A percentile compares a stretch with the other conserved stretches of the same genome.
These are phyloP conservation scores for Olyra latifolia DNA, from an alignment of 176 grass and related monocot genomes.

Conservation along the genomic window DNA sequence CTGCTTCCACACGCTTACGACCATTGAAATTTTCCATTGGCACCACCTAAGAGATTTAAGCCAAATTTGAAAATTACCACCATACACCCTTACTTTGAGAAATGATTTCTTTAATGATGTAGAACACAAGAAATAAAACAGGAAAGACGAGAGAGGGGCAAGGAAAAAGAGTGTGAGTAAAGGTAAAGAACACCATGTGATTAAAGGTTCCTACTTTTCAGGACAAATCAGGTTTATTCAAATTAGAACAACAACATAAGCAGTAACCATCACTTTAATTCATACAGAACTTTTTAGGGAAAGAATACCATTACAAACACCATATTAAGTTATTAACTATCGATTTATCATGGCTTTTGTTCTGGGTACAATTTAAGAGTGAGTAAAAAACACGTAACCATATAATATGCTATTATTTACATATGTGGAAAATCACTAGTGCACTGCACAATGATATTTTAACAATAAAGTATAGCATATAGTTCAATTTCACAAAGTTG, in stretches of 20 bases:
- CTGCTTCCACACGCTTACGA: constrained; percentile 76
- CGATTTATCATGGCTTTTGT: not conserved
- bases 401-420: not conserved
- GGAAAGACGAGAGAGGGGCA: not conserved
- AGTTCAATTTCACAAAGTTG: not conserved
- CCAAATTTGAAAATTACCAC: not conserved
- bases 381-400: not conserved
- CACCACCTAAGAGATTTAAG: constrained; percentile 61
- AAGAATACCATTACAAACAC: not conserved
- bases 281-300: not conserved
- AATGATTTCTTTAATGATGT: not conserved
- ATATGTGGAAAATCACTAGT: not conserved
- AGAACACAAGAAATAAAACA: constrained; percentile 7
- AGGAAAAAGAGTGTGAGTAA: not conserved
- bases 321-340: not conserved
- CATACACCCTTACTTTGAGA: constrained; percentile 1
- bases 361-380: not conserved
- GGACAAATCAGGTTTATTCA: not conserved
- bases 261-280: not conserved
- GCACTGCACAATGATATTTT: not conserved
- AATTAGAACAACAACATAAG: not conserved
- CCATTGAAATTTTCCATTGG: constrained; percentile 99
- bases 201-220: not conserved
- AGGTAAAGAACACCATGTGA: constrained; percentile 7
- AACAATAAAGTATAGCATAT: not conserved